A percentile compares a stretch with the other conserved stretches of the same genome.
phyloP scores from a whole-genome alignment of 1,139 yeast species.

The Ogataea hybrid region DNA sequence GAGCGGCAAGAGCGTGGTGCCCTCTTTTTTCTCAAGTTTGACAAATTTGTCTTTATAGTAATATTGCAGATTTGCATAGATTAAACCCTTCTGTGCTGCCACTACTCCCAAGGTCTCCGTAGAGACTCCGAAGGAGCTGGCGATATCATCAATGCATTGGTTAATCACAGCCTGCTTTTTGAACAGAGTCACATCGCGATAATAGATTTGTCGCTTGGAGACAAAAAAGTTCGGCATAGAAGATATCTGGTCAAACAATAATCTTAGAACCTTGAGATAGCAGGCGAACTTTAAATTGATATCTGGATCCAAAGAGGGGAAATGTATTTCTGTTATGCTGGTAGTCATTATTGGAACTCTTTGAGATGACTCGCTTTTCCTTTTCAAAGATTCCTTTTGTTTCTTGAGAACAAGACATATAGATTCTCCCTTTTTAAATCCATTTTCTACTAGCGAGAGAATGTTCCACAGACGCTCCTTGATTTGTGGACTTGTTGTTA shows the following conservation, averaged over 20 bases:
- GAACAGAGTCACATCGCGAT: constrained; percentile 60
- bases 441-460: constrained; percentile 21
- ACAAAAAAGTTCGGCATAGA: constrained; percentile 26
- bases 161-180: constrained; percentile 47
- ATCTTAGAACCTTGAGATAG: constrained; percentile 23
- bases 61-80: constrained; percentile 38
- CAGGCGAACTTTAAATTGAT: constrained; percentile 23
- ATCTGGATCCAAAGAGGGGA: constrained; percentile 20
- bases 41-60: constrained; percentile 10
- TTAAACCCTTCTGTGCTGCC: constrained; percentile 64
- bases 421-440: constrained; percentile 21
- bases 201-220: constrained; percentile 65
- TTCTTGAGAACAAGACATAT: constrained; percentile 16
- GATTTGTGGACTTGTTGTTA: constrained; percentile 5
- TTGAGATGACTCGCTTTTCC: constrained; percentile 4
- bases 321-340: constrained; percentile 13
- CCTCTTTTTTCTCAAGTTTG: constrained; percentile 9
- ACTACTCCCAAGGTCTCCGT: constrained; percentile 42
- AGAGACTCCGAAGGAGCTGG: constrained; percentile 30
- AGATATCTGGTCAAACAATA: constrained; percentile 21
- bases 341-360: constrained; percentile 2
- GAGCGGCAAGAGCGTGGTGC: constrained; percentile 31
- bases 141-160: constrained; percentile 37
- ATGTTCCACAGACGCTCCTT: constrained; percentile 14
- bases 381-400: constrained; percentile 8